Evolutionary conservation across 148 eudicot genomes (phyloP).

Genomic region (Chenopodium berlandieri): DNA sequence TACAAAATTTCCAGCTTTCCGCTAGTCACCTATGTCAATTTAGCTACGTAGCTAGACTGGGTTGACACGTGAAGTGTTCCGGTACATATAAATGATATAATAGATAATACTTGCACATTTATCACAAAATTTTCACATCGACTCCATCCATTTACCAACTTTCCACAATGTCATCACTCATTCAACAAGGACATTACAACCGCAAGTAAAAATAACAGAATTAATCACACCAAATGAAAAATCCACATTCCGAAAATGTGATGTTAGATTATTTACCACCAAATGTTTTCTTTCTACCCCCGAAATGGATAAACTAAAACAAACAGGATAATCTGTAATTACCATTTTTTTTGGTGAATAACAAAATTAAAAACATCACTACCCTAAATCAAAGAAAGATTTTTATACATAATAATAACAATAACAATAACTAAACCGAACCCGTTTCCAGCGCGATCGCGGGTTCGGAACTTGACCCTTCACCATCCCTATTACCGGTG

Average conservation of each 20-base stretch:
- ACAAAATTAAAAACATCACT: conserved; percentile 6
- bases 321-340: neutral
- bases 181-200: neutral
- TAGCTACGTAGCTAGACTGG: too few relatives aligned
- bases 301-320: neutral
- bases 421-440: conserved; percentile 9
- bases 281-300: neutral
- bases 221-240: neutral
- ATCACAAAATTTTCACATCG: neutral
- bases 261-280: conserved; percentile 16
- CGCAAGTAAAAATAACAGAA: neutral
- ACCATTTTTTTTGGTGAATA: neutral
- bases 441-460: conserved; percentile 6
- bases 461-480: conserved; percentile 28
- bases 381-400: conserved; percentile 17
- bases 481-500: conserved; percentile 28
- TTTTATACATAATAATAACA: conserved; percentile 5
- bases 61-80: too few relatives aligned
- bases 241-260: neutral
- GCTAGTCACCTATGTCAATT: too few relatives aligned
- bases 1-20: too few relatives aligned
- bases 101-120: neutral
- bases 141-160: neutral
- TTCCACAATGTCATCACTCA: neutral
- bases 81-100: too few relatives aligned